phyloP scores from a whole-genome alignment of 345 rosid genomes.

The Barbarea vulgaris region DNA sequence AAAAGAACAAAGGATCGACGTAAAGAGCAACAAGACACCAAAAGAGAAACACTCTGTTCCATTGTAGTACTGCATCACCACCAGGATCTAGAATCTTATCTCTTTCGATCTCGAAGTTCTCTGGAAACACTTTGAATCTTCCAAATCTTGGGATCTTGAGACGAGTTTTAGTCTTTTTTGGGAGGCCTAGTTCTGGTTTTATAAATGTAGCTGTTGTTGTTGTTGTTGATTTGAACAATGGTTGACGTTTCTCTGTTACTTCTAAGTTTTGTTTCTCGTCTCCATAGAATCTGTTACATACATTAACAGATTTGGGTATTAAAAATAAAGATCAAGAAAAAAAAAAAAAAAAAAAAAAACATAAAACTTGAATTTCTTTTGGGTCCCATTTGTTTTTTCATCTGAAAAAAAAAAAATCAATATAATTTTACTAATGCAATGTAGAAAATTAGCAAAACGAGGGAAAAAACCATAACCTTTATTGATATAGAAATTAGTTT shows the following conservation, averaged over 20 bases:
- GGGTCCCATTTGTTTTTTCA: background rate
- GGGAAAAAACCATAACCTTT: background rate
- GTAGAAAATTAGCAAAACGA: background rate
- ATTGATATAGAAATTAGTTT: background rate
- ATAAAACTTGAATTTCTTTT: background rate
- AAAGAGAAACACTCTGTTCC: slow-evolving; percentile 72
- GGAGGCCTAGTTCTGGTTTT: slow-evolving; percentile 40
- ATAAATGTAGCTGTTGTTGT: slow-evolving; percentile 36
- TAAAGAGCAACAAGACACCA: slow-evolving; percentile 79
- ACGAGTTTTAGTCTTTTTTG: slow-evolving; percentile 24
- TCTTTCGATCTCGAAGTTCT: slow-evolving; percentile 49
- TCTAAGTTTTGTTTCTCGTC: slow-evolving; percentile 44
- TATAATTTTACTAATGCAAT: background rate
- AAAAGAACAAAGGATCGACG: slow-evolving; percentile 83
- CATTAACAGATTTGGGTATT: background rate
- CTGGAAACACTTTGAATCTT: slow-evolving; percentile 60
- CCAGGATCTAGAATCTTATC: slow-evolving; percentile 69
- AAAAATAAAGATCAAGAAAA: background rate
- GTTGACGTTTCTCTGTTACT: slow-evolving; percentile 48
- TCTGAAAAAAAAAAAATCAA: no score
- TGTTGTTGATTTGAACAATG: slow-evolving; percentile 49
- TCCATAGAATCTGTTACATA: slow-evolving; percentile 52
- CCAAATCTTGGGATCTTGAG: slow-evolving; percentile 48
- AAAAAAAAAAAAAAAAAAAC: no score
- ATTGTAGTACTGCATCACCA: slow-evolving; percentile 52